Conservation (phyloP, 805 yeast genomes). For the Candida xyloterini region DNA sequence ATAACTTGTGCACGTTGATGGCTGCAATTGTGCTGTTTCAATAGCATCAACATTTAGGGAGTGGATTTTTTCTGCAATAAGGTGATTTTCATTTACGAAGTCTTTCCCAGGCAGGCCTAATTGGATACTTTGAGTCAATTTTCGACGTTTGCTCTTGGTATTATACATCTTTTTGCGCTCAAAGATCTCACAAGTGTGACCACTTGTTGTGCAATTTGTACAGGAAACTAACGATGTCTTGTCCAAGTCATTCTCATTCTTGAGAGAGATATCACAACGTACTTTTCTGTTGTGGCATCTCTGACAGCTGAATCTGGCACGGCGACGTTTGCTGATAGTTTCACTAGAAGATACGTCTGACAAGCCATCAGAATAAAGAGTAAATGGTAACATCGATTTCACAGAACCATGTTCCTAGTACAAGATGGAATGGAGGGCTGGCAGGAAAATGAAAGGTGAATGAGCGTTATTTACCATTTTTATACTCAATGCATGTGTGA, state of each 20-base stretch:
- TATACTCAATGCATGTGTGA: not conserved
- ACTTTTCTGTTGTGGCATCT: constrained; percentile 72
- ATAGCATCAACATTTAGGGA: not conserved
- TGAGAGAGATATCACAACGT: constrained; percentile 62
- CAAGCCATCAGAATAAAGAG: constrained; percentile 1
- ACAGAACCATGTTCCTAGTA: not conserved
- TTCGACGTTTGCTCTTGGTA: constrained; percentile 13
- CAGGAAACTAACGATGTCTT: constrained; percentile 6
- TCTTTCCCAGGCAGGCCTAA: not conserved
- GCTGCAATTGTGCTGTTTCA: not conserved
- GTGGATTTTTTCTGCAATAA: not conserved
- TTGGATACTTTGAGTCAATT: not conserved
- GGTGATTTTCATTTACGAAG: not conserved
- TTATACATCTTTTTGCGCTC: constrained; percentile 17
- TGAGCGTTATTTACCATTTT: too few relatives aligned
- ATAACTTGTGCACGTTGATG: not conserved
- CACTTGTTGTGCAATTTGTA: constrained; percentile 15
- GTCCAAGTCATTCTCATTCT: constrained; percentile 71
- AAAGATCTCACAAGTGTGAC: constrained; percentile 10
- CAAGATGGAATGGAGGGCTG: too few relatives aligned
- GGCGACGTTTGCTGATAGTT: constrained; percentile 40
- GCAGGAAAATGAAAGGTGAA: too few relatives aligned
- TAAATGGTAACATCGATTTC: not conserved
- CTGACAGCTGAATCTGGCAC: constrained; percentile 66
- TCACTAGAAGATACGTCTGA: not conserved